Evolutionary conservation across 2,329 filamentous ascomycete genomes (phyloP).

Genomic region (Fusarium lyarnte): DNA sequence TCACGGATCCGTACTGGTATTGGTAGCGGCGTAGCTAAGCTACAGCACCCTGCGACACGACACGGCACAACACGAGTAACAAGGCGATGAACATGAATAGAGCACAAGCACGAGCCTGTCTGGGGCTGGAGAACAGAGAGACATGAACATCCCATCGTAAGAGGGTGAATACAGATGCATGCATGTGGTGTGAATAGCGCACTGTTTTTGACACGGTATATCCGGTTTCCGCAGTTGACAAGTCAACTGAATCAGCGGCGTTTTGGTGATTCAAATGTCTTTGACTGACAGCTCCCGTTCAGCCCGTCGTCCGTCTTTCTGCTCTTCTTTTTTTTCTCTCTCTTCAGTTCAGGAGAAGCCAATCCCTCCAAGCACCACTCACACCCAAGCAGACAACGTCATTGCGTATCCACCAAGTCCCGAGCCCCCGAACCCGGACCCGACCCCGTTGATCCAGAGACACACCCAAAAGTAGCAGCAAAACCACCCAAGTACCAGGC

Average conservation of each 20-base stretch:
- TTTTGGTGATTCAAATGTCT: slow-evolving; percentile 1
- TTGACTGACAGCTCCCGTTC: background rate
- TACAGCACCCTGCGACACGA: slow-evolving; percentile 3
- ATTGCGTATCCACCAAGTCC: slow-evolving; percentile 44
- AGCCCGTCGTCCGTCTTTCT: background rate
- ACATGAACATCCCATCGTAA: slow-evolving; percentile 12
- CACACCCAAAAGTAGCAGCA: slow-evolving; percentile 32
- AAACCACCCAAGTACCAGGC: slow-evolving; percentile 23
- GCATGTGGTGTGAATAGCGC: slow-evolving; percentile 9
- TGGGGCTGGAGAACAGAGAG: slow-evolving; percentile 8
- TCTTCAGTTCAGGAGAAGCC: slow-evolving; percentile 8
- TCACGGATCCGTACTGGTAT: slow-evolving; percentile 21
- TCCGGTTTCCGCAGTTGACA: background rate
- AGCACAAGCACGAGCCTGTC: slow-evolving; percentile 27
- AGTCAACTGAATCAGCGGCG: slow-evolving; percentile 3
- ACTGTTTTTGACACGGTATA: slow-evolving; percentile 24
- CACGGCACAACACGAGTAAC: slow-evolving; percentile 8
- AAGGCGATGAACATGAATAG: slow-evolving; percentile 6
- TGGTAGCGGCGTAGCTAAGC: slow-evolving; percentile 12
- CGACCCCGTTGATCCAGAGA: slow-evolving; percentile 42
- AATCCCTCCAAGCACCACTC: slow-evolving; percentile 7
- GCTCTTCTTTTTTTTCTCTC: background rate
- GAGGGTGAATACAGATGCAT: slow-evolving; percentile 19
- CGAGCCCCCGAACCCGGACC: slow-evolving; percentile 44
- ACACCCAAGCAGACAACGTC: slow-evolving; percentile 38